A percentile compares a stretch with the other conserved stretches of the same genome.
Evolutionary conservation across 108 stramenopile genomes (phyloP).

Genomic region (Parmales sp.): DNA sequence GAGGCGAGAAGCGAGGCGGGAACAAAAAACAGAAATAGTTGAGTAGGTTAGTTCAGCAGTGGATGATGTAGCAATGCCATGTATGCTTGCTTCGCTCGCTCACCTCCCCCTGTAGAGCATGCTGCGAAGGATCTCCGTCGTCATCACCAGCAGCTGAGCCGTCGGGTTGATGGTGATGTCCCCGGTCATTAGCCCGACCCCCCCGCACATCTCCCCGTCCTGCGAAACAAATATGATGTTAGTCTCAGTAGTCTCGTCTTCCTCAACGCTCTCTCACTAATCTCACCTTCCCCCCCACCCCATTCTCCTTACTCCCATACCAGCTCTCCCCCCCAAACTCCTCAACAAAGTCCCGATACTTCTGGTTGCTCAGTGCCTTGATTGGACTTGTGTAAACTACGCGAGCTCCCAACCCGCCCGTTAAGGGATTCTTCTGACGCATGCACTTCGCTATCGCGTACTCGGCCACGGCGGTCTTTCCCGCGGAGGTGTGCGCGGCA

Average conservation of each 20-base stretch:
- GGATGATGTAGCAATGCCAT: too few relatives aligned
- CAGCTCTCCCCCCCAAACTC: too few relatives aligned
- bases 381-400: conserved; percentile 98
- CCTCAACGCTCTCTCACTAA: too few relatives aligned
- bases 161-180: conserved; percentile 96
- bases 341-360: conserved; percentile 92
- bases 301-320: too few relatives aligned
- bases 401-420: too few relatives aligned
- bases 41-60: too few relatives aligned
- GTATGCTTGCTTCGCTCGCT: too few relatives aligned
- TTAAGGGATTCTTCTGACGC: conserved; percentile 59
- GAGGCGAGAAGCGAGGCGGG: too few relatives aligned
- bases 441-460: conserved; percentile 95
- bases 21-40: too few relatives aligned
- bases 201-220: conserved; percentile 34
- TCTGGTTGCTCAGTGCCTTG: conserved; percentile 97
- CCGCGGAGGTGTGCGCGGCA: conserved; percentile 86
- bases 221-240: too few relatives aligned
- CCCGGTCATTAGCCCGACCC: conserved; percentile 97
- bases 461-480: conserved; percentile 73
- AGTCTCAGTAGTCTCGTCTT: too few relatives aligned
- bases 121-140: conserved; percentile 92
- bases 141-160: conserved; percentile 93
- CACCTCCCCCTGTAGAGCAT: conserved; percentile 99
- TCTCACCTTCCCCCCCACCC: too few relatives aligned